Percentiles rank a stretch among this genome's conserved stretches.
Evolutionary conservation across 805 yeast species (phyloP).

Genomic region (Priceomyces medius): DNA sequence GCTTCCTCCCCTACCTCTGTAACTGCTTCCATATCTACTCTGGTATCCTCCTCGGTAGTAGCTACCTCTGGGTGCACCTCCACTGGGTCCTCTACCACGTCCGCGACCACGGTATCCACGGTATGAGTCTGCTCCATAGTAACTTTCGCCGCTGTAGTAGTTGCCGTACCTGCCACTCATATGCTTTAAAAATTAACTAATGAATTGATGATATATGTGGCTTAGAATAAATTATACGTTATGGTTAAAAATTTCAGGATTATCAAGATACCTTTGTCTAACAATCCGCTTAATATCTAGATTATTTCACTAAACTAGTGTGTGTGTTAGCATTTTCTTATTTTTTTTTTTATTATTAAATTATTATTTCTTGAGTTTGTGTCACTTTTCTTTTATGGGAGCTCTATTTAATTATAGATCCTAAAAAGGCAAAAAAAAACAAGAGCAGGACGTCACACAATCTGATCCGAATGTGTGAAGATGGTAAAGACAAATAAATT

Average conservation of each 20-base stretch:
- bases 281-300: background rate
- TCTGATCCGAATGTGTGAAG: background rate
- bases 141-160: slow-evolving; percentile 9
- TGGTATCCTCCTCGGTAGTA: slow-evolving; percentile 16
- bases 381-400: background rate
- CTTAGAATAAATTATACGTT: no score
- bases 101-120: slow-evolving; percentile 18
- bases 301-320: background rate
- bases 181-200: no score
- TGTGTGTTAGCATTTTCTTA: background rate
- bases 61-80: slow-evolving; percentile 21
- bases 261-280: no score
- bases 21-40: slow-evolving; percentile 9
- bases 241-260: background rate
- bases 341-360: no score
- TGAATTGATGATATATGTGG: no score
- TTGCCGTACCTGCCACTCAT: slow-evolving; percentile 5
- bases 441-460: background rate
- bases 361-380: background rate
- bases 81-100: slow-evolving; percentile 13
- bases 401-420: background rate
- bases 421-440: background rate
- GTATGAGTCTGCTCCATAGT: slow-evolving; percentile 12
- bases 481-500: no score
- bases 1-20: slow-evolving; percentile 9